These are phyloP conservation scores for Lignosus rhinocerotis DNA, from an alignment of 1,284 basidiomycete genomes.

Conservation along the genomic window DNA sequence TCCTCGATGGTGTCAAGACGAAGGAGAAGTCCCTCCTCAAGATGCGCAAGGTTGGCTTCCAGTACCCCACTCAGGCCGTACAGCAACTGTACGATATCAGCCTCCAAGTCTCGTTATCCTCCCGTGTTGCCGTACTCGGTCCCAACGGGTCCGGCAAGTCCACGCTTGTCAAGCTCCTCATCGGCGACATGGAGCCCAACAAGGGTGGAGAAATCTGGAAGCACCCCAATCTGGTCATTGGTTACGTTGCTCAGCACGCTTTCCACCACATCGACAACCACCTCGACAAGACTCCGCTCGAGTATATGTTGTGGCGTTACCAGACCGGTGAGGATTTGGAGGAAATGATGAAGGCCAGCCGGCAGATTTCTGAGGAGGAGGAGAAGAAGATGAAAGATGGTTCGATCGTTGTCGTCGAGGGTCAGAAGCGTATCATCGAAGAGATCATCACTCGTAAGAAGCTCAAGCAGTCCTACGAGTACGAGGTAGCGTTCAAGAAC, in stretches of 20 bases:
- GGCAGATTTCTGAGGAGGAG: slow-evolving; percentile 88
- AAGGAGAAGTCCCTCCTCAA: slow-evolving; percentile 98
- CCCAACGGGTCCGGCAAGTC: slow-evolving; percentile 99
- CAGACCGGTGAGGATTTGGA: slow-evolving; percentile 98
- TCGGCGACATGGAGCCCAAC: slow-evolving; percentile 97
- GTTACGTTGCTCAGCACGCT: slow-evolving; percentile 98
- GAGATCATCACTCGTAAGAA: slow-evolving; percentile 94
- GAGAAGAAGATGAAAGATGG: slow-evolving; percentile 97
- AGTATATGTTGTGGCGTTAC: slow-evolving; percentile 99
- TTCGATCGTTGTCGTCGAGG: slow-evolving; percentile 82
- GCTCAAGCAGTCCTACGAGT: slow-evolving; percentile 99
- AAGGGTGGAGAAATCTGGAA: slow-evolving; percentile 97
- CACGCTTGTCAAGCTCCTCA: slow-evolving; percentile 98
- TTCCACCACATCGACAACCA: slow-evolving; percentile 99
- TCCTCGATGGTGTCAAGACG: slow-evolving; percentile 99
- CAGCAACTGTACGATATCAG: slow-evolving; percentile 95
- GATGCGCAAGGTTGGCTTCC: slow-evolving; percentile 98
- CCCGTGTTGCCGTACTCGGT: slow-evolving; percentile 94
- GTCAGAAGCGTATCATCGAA: slow-evolving; percentile 93
- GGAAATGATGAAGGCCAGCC: slow-evolving; percentile 91
- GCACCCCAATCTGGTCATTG: slow-evolving; percentile 98
- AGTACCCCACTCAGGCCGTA: slow-evolving; percentile 84
- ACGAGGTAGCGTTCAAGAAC: slow-evolving; percentile 93
- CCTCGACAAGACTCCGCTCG: slow-evolving; percentile 96
- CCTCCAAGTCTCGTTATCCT: slow-evolving; percentile 95